These are phyloP conservation scores for Sherardia arvensis DNA, from an alignment of 257 asterid species.

Conservation along the genomic window DNA sequence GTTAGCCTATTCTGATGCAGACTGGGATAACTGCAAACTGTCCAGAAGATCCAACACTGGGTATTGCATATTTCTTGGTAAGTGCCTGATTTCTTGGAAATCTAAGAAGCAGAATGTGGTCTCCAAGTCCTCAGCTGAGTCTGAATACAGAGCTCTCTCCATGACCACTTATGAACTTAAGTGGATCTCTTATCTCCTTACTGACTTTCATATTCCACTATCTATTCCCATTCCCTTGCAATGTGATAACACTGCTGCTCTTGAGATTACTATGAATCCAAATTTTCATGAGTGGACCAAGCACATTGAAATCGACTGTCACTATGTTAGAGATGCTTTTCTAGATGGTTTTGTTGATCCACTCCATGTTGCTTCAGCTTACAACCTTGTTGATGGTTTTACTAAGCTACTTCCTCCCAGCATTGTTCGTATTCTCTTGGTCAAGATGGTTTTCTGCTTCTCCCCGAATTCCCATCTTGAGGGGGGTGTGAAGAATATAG, in stretches of 20 bases:
- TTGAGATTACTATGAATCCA: not conserved
- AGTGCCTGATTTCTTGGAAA: too few relatives aligned
- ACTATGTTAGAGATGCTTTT: too few relatives aligned
- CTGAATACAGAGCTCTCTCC: not conserved
- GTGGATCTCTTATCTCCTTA: not conserved
- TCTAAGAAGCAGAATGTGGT: too few relatives aligned
- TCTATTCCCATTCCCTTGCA: too few relatives aligned
- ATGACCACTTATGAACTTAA: not conserved
- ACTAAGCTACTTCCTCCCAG: too few relatives aligned
- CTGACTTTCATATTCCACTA: not conserved
- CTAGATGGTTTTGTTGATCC: too few relatives aligned
- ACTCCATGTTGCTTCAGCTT: too few relatives aligned
- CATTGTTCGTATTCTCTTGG: too few relatives aligned
- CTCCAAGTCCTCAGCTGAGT: not conserved
- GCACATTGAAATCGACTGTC: not conserved
- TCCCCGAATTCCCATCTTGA: too few relatives aligned
- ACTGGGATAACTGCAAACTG: not conserved
- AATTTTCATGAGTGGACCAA: not conserved
- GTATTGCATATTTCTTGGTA: not conserved
- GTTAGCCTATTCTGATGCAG: not conserved
- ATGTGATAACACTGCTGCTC: not conserved
- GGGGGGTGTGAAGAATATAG: too few relatives aligned
- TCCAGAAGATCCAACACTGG: not conserved
- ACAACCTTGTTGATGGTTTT: too few relatives aligned
- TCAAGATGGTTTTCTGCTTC: too few relatives aligned